Conservation (phyloP, 805 yeast species). For the Yueomyces sp. region DNA sequence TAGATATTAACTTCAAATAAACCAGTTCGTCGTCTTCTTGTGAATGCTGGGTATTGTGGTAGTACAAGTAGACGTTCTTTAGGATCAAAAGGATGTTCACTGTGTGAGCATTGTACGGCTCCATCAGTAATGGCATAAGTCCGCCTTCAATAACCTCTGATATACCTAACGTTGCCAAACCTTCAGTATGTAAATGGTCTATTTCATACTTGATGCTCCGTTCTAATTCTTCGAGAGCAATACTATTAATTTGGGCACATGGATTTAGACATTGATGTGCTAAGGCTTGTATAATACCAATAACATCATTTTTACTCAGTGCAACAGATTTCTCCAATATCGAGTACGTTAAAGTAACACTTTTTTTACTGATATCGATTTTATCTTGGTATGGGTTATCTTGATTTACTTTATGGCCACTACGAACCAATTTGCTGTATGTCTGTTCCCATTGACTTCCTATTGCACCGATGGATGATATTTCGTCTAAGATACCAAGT, state of each 20-base stretch:
- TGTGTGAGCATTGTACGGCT: background rate
- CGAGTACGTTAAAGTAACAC: conserved; percentile 47
- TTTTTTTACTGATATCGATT: conserved; percentile 44
- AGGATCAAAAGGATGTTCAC: background rate
- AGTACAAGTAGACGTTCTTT: background rate
- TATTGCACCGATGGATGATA: conserved; percentile 68
- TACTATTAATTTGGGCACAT: conserved; percentile 58
- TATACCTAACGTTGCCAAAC: conserved; percentile 6
- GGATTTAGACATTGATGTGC: conserved; percentile 87
- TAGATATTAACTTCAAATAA: background rate
- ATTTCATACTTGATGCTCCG: conserved; percentile 1
- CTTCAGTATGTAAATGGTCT: background rate
- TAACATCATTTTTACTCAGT: conserved; percentile 22
- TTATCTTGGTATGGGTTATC: conserved; percentile 40
- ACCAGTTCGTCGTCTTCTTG: background rate
- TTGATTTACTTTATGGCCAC: conserved; percentile 31
- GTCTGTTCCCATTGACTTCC: conserved; percentile 70
- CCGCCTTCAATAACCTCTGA: conserved; percentile 56
- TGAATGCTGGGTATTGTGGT: background rate
- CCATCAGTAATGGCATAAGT: conserved; percentile 40
- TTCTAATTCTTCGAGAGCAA: conserved; percentile 52
- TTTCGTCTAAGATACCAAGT: conserved; percentile 62
- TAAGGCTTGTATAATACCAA: conserved; percentile 64
- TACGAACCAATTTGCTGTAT: conserved; percentile 30
- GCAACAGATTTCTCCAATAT: conserved; percentile 27